Conservation (phyloP, 2,329 filamentous ascomycete genomes). For the Xylaria polymorpha region DNA sequence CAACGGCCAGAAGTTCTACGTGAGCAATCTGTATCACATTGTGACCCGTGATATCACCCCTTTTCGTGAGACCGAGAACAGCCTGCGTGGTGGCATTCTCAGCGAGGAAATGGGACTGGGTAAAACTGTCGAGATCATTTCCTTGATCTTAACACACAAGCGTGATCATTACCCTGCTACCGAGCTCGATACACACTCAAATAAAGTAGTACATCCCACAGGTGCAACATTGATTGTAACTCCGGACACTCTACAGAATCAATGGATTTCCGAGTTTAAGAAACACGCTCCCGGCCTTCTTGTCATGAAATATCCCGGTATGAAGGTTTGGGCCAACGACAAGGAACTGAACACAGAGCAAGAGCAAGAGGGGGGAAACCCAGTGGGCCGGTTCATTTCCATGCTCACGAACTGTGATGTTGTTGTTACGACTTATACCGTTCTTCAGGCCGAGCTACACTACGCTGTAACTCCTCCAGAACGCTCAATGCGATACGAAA, state of each 20-base stretch:
- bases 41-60: conserved; percentile 61
- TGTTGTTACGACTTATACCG: conserved; percentile 73
- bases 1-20: conserved; percentile 52
- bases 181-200: conserved; percentile 55
- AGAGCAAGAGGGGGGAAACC: conserved; percentile 48
- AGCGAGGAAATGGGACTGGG: conserved; percentile 87
- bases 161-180: conserved; percentile 49
- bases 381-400: conserved; percentile 53
- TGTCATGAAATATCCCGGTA: conserved; percentile 68
- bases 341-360: conserved; percentile 3
- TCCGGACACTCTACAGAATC: conserved; percentile 65
- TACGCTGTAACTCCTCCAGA: conserved; percentile 77
- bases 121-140: conserved; percentile 81
- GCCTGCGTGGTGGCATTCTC: conserved; percentile 71
- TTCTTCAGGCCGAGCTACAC: conserved; percentile 84
- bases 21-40: conserved; percentile 71
- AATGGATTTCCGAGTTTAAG: conserved; percentile 71
- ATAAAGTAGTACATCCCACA: conserved; percentile 59
- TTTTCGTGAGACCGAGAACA: conserved; percentile 57
- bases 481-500: conserved; percentile 72
- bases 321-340: conserved; percentile 49
- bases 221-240: conserved; percentile 71
- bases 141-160: conserved; percentile 73
- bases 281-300: conserved; percentile 68
- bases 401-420: conserved; percentile 66